Evolutionary conservation across 352 stramenopile genomes (phyloP), one percentile per base, ranked within the genome.

Genomic region (Phytophthora uliginosa): DNA sequence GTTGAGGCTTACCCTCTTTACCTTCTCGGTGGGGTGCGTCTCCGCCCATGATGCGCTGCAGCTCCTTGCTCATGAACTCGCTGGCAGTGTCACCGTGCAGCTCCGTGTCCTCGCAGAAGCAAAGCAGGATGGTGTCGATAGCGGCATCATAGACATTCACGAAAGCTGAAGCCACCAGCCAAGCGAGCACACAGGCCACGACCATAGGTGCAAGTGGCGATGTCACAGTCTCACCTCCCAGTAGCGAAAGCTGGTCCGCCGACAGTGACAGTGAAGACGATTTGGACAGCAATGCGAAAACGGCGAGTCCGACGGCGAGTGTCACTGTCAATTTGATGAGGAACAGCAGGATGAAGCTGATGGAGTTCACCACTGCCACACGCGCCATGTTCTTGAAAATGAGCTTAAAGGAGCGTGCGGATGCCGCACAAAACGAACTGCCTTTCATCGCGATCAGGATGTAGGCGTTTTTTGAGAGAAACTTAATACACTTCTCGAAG

Each of bases 391-490:
- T 95, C 34, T 86, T 92, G 45, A 97, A 86, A 69, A 99, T 97
- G 36, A 99, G 96, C 38, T 97, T 96, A 66, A 97, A 96, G 13
- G 96, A 96, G 53, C 97, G 84, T 59, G 97, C 90, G n/a, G 97
- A 97, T 0, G 96, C 94, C 13, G 85, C 75, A 74, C 90, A 97
- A 66, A 97, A 97, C 7, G 83, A 93, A 53, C 69, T 80, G n/a
- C 89, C 86, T 28, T 89, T 81, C 76, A 94, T 94, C 22, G 89
- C 90, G 66, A 97, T 89, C 42, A 96, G 59, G 52, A 98, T 98
- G 78, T 98, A 98, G 15, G 94, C 92, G 84, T 99, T 99, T 74
- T 98, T 98, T 75, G 98, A 99, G 33, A 99, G 77, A 71, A 99
- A 99, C 72, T 98, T 98, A 75, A 99, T 92, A 69, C 95, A 98